phyloP scores from a whole-genome alignment of 2,329 filamentous ascomycete species.

The Helotiales sp. region DNA sequence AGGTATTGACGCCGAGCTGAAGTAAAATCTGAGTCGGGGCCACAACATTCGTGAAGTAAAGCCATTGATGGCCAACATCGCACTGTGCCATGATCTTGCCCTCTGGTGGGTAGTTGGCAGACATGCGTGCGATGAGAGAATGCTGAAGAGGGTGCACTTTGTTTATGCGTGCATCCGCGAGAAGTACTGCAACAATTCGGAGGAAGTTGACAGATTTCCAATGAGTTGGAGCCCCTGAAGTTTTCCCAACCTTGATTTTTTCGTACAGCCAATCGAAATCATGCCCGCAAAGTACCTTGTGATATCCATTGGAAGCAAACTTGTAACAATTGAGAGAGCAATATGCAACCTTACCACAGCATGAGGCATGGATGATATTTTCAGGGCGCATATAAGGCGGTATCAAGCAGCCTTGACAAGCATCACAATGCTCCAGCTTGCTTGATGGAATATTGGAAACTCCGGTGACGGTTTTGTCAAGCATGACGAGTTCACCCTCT shows the following conservation, averaged over 20 bases:
- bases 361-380: constrained; percentile 19
- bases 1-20: constrained; percentile 37
- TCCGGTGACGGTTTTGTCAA: constrained; percentile 30
- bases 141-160: constrained; percentile 35
- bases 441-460: constrained; percentile 27
- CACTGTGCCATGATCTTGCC: not conserved
- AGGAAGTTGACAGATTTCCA: constrained; percentile 35
- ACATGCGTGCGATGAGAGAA: constrained; percentile 32
- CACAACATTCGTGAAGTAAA: constrained; percentile 36
- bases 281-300: constrained; percentile 35
- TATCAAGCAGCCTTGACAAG: constrained; percentile 33
- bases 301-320: constrained; percentile 32
- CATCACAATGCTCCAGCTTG: constrained; percentile 34
- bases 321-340: constrained; percentile 35
- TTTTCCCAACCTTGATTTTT: not conserved
- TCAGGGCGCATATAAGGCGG: constrained; percentile 21
- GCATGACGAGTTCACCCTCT: constrained; percentile 33
- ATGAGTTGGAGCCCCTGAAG: not conserved
- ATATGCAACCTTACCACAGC: constrained; percentile 34
- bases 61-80: constrained; percentile 27
- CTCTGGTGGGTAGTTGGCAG: constrained; percentile 34
- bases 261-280: constrained; percentile 36
- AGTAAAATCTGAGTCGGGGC: constrained; percentile 33
- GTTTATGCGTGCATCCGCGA: constrained; percentile 23
- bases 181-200: constrained; percentile 32